Base-by-base conservation (phyloP, 1,284 basidiomycete species). In the Ustilago trichophora region DNA sequence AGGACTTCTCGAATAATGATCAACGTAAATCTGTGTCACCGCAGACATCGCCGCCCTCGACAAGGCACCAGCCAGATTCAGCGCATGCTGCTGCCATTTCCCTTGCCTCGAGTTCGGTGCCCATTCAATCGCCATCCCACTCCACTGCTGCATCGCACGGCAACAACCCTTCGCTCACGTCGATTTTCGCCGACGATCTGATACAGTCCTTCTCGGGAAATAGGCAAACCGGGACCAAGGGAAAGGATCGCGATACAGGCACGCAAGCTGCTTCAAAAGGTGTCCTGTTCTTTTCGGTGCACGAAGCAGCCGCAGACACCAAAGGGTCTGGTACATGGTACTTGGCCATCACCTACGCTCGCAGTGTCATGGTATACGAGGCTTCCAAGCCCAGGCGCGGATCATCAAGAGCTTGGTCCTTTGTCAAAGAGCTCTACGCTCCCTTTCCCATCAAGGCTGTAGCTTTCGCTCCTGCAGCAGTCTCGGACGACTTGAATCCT, bases 251-350 rank as follows among this genome's bases (percentile, higher is more conserved):
- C 15, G 65, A 56, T 3, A 26, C 32, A 3, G n/a, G 32, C 42
- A 38, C 56, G 25, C 38, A 65, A 41, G 45, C 41, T 15, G 47
- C 55, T 32, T 58, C 62, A 34, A 70, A 60, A 21, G 72, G 72
- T 21, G 65, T 72, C 18, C 27, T 71, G 10, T 75, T 74, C 58
- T 75, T 71, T 47, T 51, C 73, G 5, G 51, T 75, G 3, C 67
- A 73, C 32, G 72, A 75, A 36, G 73, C 73, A 4, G 50, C 24
- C 18, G 22, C 56, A 11, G 60, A 73, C 25, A 63, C 62, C 35
- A 72, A 72, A 33, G 71, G 56, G 6, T 38, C 60, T 8, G 73
- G 73, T 15, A 75, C 73, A 12, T 75, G 73, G 73, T 75, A 75
- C 44, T 41, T 75, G 8, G 73, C 73, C 19, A 50, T 75, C 15